A percentile compares a stretch with the other conserved stretches of the same genome.
phyloP scores from a whole-genome alignment of 108 stramenopile genomes.

The Epipyxis sp. region DNA sequence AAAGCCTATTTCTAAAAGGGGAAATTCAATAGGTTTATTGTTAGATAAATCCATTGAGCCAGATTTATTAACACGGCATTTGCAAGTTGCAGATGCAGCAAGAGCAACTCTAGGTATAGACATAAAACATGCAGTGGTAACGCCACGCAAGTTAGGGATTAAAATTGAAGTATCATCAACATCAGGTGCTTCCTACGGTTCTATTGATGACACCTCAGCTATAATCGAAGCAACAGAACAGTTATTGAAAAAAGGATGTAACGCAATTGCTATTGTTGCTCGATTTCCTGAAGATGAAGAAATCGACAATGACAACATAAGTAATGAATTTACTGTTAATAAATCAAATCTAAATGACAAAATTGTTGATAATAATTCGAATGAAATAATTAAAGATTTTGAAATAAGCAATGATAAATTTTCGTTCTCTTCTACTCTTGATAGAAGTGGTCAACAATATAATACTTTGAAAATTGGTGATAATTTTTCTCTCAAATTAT shows the following conservation, averaged over 20 bases:
- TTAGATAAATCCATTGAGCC: constrained; percentile 46
- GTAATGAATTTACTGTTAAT: too few species aligned
- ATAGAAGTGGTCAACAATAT: too few species aligned
- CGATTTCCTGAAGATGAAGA: constrained; percentile 53
- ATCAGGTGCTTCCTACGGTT: constrained; percentile 46
- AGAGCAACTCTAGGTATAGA: constrained; percentile 50
- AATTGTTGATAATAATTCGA: too few species aligned
- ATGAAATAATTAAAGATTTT: too few species aligned
- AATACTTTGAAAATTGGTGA: too few species aligned
- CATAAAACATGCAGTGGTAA: constrained; percentile 43
- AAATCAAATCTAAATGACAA: too few species aligned
- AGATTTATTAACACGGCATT: constrained; percentile 38
- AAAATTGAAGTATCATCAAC: constrained; percentile 29
- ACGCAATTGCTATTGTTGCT: constrained; percentile 46
- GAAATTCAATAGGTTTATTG: constrained; percentile 44
- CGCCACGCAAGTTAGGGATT: constrained; percentile 31
- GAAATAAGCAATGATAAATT: too few species aligned
- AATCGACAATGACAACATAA: too few species aligned
- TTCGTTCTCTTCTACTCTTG: too few species aligned
- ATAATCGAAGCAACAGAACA: constrained; percentile 34
- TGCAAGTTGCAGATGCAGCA: constrained; percentile 45
- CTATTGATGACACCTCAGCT: constrained; percentile 21
- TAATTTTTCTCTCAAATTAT: too few species aligned
- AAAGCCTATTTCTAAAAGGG: constrained; percentile 36
- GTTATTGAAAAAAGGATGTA: constrained; percentile 43